Evolutionary conservation across 2,329 filamentous ascomycete genomes (phyloP).

Genomic region (Neonectria neomacrospora): DNA sequence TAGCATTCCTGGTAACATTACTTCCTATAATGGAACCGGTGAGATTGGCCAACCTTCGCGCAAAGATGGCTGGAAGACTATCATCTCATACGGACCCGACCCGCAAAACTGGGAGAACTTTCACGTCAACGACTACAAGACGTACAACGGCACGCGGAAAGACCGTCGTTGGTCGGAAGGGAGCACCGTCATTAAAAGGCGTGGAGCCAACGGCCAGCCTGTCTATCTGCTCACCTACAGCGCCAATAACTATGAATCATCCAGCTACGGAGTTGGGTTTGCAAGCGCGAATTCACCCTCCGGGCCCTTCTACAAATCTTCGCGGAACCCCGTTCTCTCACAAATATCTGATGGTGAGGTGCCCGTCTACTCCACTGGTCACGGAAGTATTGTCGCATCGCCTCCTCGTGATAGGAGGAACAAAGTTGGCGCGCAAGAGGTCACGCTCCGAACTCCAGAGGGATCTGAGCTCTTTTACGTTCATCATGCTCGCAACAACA

Average conservation of each 20-base stretch:
- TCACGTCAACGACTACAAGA: conserved; percentile 49
- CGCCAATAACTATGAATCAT: conserved; percentile 51
- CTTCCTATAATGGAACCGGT: conserved; percentile 50
- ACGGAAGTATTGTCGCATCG: conserved; percentile 50
- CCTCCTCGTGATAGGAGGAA: conserved; percentile 35
- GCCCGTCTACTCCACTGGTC: conserved; percentile 50
- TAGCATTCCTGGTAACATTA: conserved; percentile 44
- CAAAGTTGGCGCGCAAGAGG: conserved; percentile 46
- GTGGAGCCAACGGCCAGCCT: conserved; percentile 37
- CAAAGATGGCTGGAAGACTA: conserved; percentile 52
- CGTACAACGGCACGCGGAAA: conserved; percentile 50
- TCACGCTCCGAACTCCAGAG: conserved; percentile 43
- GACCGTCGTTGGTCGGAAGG: conserved; percentile 52
- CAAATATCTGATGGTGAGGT: conserved; percentile 43
- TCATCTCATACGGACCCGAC: conserved; percentile 50
- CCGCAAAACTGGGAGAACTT: conserved; percentile 51
- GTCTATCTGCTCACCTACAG: conserved; percentile 44
- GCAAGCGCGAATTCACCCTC: conserved; percentile 47
- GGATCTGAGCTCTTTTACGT: conserved; percentile 51
- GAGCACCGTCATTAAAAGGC: conserved; percentile 46
- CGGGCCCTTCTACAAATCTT: conserved; percentile 49
- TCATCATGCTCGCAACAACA: conserved; percentile 49
- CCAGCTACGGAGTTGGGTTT: conserved; percentile 52
- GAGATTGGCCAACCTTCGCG: conserved; percentile 48
- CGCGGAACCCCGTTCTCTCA: conserved; percentile 47